Evolutionary conservation across 2,329 filamentous ascomycete genomes (phyloP), one percentile per base, ranked within the genome.

Genomic region (Teratosphaeria zuluensis): DNA sequence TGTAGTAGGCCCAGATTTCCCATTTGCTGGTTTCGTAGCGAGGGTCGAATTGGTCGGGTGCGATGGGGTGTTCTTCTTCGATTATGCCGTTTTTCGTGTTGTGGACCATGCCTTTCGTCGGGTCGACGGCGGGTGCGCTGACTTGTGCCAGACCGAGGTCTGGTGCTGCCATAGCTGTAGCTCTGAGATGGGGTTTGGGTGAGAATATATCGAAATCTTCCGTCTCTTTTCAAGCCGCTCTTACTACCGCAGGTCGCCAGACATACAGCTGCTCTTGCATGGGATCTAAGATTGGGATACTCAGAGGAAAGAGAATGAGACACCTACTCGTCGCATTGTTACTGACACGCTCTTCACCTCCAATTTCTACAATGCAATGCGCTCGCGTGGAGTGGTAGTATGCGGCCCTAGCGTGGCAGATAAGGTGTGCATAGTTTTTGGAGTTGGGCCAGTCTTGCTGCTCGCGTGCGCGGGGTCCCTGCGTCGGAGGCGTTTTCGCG

Each of bases 21-120:
- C 68, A 74, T 58, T 72, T 75, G 2, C 78, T 75, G 1, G 82
- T 83, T 63, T 78, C 75, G 63, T 76, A 81, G 60, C 71, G 73
- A 32, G 77, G 75, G 59, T 83, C 80, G 63, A 82, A 80, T 63
- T 82, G 78, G 64, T 83, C 80, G 1, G 80, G 80, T 21, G 78
- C 78, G 19, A 79, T 70, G 4, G 76, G 77, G 19, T 79, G 75
- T 51, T 74, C 69, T 48, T 66, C 63, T 4, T 68, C 52, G 30
- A 62, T 54, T 3, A 61, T 64, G 24, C 67, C 65, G 12, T 64
- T 55, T 4, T 51, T 31, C 31, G 62, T 56, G 30, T 63, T 54
- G 53, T 64, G 61, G 14, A 66, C 59, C 38, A 63, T 62, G 53
- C 69, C 69, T 62, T 71, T 69, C 19, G 60, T 59, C 1, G 69